A percentile compares a stretch with the other conserved stretches of the same genome.
Conservation (phyloP, 768 basidiomycete species). For the Calocybe gangraenosa region DNA sequence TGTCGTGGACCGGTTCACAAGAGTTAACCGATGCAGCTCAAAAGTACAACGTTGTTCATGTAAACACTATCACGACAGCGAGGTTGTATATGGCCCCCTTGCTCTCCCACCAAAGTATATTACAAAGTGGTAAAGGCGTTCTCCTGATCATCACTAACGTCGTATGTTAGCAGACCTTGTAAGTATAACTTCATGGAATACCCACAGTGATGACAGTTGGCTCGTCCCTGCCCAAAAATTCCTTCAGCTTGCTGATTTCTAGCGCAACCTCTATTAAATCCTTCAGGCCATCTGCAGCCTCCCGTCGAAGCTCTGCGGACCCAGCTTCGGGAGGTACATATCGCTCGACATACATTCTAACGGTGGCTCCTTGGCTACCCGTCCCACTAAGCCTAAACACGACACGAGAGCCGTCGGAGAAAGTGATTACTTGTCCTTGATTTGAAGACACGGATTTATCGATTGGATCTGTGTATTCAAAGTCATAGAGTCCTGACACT, state of each 20-base stretch:
- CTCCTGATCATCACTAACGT: neutral
- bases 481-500: slow-evolving; percentile 76
- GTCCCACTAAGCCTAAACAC: slow-evolving; percentile 97
- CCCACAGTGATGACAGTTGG: slow-evolving; percentile 96
- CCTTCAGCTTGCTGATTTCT: slow-evolving; percentile 76
- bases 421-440: slow-evolving; percentile 92
- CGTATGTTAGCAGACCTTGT: neutral
- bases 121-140: too few relatives aligned
- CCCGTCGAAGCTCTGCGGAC: slow-evolving; percentile 61
- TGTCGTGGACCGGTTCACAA: too few relatives aligned
- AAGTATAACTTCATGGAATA: slow-evolving; percentile 4
- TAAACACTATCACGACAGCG: too few relatives aligned
- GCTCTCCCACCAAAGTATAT: too few relatives aligned
- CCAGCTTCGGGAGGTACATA: slow-evolving; percentile 74
- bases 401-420: slow-evolving; percentile 88
- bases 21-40: slow-evolving; percentile 1
- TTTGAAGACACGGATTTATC: slow-evolving; percentile 90
- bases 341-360: slow-evolving; percentile 93
- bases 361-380: slow-evolving; percentile 93
- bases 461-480: slow-evolving; percentile 98
- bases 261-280: slow-evolving; percentile 96
- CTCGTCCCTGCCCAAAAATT: slow-evolving; percentile 81
- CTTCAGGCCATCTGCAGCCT: slow-evolving; percentile 86
- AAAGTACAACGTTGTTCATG: too few relatives aligned
- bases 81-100: too few relatives aligned